A percentile compares a stretch with the other conserved stretches of the same genome.
phyloP scores from a whole-genome alignment of 768 basidiomycete genomes.

The Lentinula aciculospora region DNA sequence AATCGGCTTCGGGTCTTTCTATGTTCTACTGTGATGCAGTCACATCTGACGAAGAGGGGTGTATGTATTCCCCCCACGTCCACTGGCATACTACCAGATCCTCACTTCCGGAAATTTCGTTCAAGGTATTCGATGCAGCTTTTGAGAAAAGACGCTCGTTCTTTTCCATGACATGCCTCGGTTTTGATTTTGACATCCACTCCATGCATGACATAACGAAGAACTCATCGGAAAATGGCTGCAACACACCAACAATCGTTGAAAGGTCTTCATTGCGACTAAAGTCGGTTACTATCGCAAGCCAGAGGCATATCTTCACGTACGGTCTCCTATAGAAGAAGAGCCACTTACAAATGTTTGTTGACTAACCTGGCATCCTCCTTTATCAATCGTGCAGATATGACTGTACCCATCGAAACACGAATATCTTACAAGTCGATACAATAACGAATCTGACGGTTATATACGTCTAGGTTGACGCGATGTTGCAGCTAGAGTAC shows the following conservation, averaged over 20 bases:
- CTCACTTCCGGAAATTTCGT: no score
- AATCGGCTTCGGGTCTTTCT: conserved; percentile 45
- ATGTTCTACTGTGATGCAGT: conserved; percentile 30
- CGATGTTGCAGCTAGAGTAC: conserved; percentile 48
- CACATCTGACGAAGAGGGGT: conserved; percentile 41
- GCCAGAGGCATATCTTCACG: conserved; percentile 31
- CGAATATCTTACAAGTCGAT: conserved; percentile 6
- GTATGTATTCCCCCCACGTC: no score
- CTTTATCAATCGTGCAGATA: neutral
- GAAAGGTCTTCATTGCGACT: conserved; percentile 42
- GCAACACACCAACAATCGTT: conserved; percentile 30
- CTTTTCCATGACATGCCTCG: conserved; percentile 37
- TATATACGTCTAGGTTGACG: conserved; percentile 33
- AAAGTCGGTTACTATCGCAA: conserved; percentile 30
- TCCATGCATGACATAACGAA: conserved; percentile 22
- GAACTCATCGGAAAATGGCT: conserved; percentile 41
- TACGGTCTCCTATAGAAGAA: conserved; percentile 7
- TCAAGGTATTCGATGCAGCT: conserved; percentile 32
- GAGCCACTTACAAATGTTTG: neutral
- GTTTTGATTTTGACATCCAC: no score
- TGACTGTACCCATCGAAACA: conserved; percentile 41
- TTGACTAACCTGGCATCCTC: no score
- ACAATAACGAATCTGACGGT: neutral
- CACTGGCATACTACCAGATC: no score
- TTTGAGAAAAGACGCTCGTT: conserved; percentile 31